Evolutionary conservation across 805 yeast genomes (phyloP).

Genomic region (Saturnispora quitensis): DNA sequence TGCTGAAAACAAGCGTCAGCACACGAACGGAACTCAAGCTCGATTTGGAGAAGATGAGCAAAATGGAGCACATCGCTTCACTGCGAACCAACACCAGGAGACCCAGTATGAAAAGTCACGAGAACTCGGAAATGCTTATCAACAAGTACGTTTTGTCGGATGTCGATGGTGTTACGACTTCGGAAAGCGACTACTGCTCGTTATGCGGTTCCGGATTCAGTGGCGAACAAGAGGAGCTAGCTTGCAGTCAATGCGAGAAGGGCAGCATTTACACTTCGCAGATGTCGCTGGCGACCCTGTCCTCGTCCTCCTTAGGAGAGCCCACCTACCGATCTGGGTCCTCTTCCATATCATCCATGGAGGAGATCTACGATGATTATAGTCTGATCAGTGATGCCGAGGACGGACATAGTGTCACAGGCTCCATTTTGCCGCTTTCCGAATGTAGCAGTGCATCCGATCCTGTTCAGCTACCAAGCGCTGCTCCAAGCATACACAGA

Average conservation of each 20-base stretch:
- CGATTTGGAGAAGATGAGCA: slow-evolving; percentile 16
- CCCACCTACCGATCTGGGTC: not conserved
- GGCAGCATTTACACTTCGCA: not conserved
- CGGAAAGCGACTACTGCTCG: not conserved
- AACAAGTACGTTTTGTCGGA: not conserved
- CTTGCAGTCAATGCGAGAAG: not conserved
- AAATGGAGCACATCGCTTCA: slow-evolving; percentile 8
- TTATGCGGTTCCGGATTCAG: not conserved
- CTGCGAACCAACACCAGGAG: slow-evolving; percentile 1
- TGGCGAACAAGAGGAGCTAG: not conserved
- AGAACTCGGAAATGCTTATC: not conserved
- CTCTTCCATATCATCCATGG: not conserved
- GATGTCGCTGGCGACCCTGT: not conserved
- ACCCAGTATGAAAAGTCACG: not conserved
- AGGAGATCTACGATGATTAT: slow-evolving; percentile 6
- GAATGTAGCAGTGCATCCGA: not conserved
- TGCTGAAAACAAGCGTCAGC: slow-evolving; percentile 18
- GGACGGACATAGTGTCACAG: not conserved
- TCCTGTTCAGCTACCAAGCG: too few relatives aligned
- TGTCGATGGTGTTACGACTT: not conserved
- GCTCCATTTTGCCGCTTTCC: not conserved
- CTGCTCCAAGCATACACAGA: slow-evolving; percentile 12
- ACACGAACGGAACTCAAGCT: slow-evolving; percentile 24
- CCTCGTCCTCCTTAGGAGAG: not conserved
- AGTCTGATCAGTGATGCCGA: slow-evolving; percentile 3